Evolutionary conservation across 768 basidiomycete species (phyloP), one percentile per base, ranked within the genome.

Genomic region (Kwoniella newhampshirensis): DNA sequence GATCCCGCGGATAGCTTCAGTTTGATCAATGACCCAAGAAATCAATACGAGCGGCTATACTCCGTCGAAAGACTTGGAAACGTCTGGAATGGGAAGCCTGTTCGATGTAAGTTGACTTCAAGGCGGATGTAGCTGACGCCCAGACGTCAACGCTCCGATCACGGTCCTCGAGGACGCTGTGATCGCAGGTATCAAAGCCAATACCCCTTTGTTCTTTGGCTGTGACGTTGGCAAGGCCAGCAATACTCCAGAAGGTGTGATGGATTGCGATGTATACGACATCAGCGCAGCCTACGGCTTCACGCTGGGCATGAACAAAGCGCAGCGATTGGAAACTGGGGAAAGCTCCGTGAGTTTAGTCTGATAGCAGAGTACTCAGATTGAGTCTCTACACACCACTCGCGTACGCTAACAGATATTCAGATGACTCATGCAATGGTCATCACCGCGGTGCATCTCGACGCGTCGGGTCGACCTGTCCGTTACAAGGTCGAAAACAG

Each of bases 401-500:
- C 25, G 17, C 9, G 2, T 20, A 15, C 11, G 18, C 23, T 54
- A 35, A 48, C 25, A n/a, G n/a, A n/a, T n/a, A n/a, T 52, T 1
- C 36, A 59, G 53, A 94, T 96, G 92, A 97, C 92, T 0, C 93
- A 97, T 74, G 77, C 77, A 0, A 79, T 91, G 89, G 90, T 94
- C 40, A 93, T 97, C 74, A 86, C 88, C 17, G 93, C 84, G 17
- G 93, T 93, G 17, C 93, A 97, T 71, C 79, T 96, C 46, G 91
- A 93, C 69, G 78, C 74, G 52, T 72, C 75, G 2, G 90, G 89
- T 50, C 84, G 82, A 55, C 86, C 91, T 0, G 77, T 93, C 18
- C 83, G 91, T n/a, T 98, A 91, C 82, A 90, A 91, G 77, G 89
- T 98, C 18, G 94, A 98, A 81, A 98, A 98, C 79, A 88, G 86